Conservation (phyloP, 495 filamentous ascomycete genomes). For the Aspergillus diversus region DNA sequence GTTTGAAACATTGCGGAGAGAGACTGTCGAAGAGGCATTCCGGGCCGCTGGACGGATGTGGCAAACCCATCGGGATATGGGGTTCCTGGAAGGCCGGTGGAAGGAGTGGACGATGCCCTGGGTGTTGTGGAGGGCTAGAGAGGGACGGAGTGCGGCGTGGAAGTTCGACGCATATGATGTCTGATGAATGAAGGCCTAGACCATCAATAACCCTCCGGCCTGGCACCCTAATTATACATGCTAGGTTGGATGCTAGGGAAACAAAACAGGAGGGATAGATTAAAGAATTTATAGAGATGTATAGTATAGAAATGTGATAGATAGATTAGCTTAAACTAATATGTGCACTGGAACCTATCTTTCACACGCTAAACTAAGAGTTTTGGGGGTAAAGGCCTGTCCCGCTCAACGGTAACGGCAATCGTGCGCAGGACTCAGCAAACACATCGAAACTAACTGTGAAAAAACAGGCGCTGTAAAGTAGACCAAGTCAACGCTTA, state of each 20-base stretch:
- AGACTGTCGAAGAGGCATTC: conserved; percentile 55
- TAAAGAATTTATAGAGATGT: neutral
- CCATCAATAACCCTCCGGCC: neutral
- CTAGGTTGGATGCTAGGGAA: neutral
- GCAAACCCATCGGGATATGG: conserved; percentile 47
- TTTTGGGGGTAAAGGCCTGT: neutral
- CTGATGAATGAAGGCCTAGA: conserved; percentile 22
- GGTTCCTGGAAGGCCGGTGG: conserved; percentile 40
- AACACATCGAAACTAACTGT: too few relatives aligned
- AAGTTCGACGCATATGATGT: conserved; percentile 41
- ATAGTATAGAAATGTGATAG: neutral
- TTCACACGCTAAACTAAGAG: neutral
- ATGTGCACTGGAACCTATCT: neutral
- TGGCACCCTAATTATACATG: neutral
- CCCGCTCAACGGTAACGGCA: neutral
- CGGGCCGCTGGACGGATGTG: conserved; percentile 52
- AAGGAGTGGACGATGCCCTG: conserved; percentile 45
- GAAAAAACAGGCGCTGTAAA: too few relatives aligned
- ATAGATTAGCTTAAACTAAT: neutral
- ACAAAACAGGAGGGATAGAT: neutral
- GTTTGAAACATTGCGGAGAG: conserved; percentile 55
- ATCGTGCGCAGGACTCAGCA: too few relatives aligned
- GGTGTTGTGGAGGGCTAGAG: conserved; percentile 33
- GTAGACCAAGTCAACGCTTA: too few relatives aligned
- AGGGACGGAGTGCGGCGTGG: conserved; percentile 42